A percentile compares a stretch with the other conserved stretches of the same genome.
phyloP scores from a whole-genome alignment of 176 grass and related monocot species.

The Tillandsia fasciculata region DNA sequence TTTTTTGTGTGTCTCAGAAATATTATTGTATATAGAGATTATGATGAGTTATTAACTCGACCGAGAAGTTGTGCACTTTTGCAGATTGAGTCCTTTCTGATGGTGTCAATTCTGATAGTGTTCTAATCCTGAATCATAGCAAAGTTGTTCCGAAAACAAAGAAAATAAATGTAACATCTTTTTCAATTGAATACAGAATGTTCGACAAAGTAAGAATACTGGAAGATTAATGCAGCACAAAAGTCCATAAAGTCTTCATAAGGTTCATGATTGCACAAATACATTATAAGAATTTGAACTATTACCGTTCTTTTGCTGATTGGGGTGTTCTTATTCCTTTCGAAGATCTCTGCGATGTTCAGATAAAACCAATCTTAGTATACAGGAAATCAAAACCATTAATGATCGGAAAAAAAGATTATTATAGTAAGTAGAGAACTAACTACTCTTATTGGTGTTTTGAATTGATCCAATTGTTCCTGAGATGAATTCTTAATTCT shows the following conservation, averaged over 20 bases:
- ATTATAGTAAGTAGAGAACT: slow-evolving; percentile 6
- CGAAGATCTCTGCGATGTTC: not conserved
- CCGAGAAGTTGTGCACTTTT: not conserved
- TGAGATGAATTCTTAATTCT: slow-evolving; percentile 7
- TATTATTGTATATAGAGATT: not conserved
- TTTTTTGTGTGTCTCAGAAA: not conserved
- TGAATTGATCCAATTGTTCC: slow-evolving; percentile 8
- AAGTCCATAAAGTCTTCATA: not conserved
- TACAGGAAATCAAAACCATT: not conserved
- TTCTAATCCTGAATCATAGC: slow-evolving; percentile 15
- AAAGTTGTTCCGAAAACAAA: not conserved
- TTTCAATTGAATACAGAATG: too few species aligned
- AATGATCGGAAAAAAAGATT: not conserved
- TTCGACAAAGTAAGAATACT: too few species aligned
- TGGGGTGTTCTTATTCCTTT: slow-evolving; percentile 1
- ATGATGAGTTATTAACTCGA: slow-evolving; percentile 18
- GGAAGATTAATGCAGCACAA: not conserved
- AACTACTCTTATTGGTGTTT: slow-evolving; percentile 27
- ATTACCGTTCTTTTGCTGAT: slow-evolving; percentile 4
- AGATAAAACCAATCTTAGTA: not conserved
- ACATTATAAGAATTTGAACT: not conserved
- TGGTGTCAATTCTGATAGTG: not conserved
- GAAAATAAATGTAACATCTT: too few species aligned
- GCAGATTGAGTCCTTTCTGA: slow-evolving; percentile 6
- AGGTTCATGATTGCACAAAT: not conserved